These are phyloP conservation scores for Artemisia annua DNA, from an alignment of 129 eudicot genomes.

Conservation along the genomic window DNA sequence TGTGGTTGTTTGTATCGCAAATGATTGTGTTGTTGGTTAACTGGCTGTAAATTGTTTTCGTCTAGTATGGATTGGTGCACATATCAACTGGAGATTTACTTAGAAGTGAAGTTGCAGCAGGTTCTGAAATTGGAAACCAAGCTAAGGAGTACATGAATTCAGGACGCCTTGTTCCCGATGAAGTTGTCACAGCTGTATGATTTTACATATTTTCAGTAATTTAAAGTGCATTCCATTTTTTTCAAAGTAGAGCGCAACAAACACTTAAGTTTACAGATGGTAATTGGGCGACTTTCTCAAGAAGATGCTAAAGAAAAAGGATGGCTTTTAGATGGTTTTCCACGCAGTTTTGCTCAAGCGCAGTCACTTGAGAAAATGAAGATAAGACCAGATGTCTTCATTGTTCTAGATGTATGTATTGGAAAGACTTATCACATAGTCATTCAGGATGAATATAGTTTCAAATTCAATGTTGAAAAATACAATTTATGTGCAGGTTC, in stretches of 20 bases:
- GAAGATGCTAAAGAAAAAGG: constrained; percentile 87
- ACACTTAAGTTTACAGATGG: constrained; percentile 61
- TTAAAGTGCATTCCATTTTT: background rate
- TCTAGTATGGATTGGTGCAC: constrained; percentile 93
- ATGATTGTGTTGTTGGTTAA: constrained; percentile 11
- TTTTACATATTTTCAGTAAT: constrained; percentile 12
- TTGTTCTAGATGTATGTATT: constrained; percentile 72
- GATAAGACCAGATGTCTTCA: constrained; percentile 79
- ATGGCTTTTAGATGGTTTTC: constrained; percentile 97
- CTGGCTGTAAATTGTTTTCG: constrained; percentile 1
- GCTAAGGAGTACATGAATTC: constrained; percentile 96
- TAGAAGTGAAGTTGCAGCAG: constrained; percentile 94
- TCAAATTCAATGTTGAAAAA: background rate
- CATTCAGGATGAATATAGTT: background rate
- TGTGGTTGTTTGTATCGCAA: background rate
- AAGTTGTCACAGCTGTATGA: constrained; percentile 82
- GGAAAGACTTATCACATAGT: background rate
- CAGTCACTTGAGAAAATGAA: constrained; percentile 80
- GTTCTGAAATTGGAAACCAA: constrained; percentile 85
- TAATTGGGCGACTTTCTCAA: constrained; percentile 68
- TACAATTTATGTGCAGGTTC: constrained; percentile 56
- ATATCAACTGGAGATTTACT: constrained; percentile 97
- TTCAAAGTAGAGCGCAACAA: background rate
- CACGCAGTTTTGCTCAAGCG: constrained; percentile 84
- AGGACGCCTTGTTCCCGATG: constrained; percentile 95